These are phyloP conservation scores for Coniella lustricola DNA, from an alignment of 2,329 filamentous ascomycete species.

Conservation along the genomic window DNA sequence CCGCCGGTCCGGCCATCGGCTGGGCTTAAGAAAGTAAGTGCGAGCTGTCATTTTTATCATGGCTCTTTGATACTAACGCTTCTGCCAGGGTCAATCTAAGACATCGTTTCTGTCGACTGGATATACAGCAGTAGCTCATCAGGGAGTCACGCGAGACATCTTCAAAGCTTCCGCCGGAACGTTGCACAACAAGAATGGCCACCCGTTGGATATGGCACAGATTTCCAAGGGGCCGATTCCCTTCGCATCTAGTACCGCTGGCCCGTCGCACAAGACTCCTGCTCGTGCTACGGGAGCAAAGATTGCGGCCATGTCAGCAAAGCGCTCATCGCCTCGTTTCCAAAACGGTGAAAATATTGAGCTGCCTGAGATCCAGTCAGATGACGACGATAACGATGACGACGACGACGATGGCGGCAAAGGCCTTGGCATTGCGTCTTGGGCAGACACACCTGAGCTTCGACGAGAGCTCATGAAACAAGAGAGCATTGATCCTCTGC, in stretches of 20 bases:
- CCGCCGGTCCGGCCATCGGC: conserved; percentile 79
- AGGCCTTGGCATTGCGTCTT: conserved; percentile 56
- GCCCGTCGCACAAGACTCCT: conserved; percentile 60
- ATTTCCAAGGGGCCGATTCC: conserved; percentile 84
- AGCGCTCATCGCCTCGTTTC: conserved; percentile 73
- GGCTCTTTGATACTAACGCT: conserved; percentile 27
- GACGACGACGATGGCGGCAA: conserved; percentile 48
- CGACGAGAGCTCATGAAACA: conserved; percentile 69
- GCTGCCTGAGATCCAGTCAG: conserved; percentile 90
- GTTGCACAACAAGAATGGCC: conserved; percentile 60
- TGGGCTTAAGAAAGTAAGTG: conserved; percentile 58
- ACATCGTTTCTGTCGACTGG: conserved; percentile 56
- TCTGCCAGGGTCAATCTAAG: conserved; percentile 46
- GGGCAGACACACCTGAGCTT: conserved; percentile 85
- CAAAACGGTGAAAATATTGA: conserved; percentile 85
- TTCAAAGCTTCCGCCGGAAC: conserved; percentile 61
- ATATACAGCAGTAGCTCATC: conserved; percentile 53
- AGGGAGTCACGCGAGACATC: conserved; percentile 46
- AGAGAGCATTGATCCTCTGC: conserved; percentile 75
- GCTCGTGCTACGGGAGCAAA: conserved; percentile 50
- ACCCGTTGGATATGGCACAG: conserved; percentile 79
- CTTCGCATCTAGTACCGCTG: conserved; percentile 61
- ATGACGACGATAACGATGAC: conserved; percentile 81
- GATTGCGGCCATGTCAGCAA: conserved; percentile 52
- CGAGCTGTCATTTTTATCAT: neutral